Conservation (phyloP, 371 early-diverging fungal species). For the Chytridium lagenaria region DNA sequence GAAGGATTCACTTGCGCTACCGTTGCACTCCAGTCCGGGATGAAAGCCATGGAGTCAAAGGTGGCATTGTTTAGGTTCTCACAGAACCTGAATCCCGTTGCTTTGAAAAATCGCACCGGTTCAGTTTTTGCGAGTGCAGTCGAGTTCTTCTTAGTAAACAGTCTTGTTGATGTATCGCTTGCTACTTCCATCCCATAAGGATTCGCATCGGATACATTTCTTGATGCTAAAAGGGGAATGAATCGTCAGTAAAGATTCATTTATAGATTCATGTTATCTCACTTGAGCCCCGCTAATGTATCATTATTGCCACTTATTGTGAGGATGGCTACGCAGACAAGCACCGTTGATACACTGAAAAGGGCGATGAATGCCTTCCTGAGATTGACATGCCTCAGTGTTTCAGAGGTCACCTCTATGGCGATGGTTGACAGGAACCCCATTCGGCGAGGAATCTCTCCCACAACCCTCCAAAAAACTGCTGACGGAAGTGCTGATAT, state of each 20-base stretch:
- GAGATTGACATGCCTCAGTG: background rate
- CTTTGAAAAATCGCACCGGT: constrained; percentile 17
- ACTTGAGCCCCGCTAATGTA: background rate
- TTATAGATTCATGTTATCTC: background rate
- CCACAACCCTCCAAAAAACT: background rate
- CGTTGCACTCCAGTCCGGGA: constrained; percentile 27
- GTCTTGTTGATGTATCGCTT: background rate
- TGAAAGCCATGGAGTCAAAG: constrained; percentile 33
- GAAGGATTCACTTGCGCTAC: constrained; percentile 37
- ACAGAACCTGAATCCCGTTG: constrained; percentile 44
- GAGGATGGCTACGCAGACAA: background rate
- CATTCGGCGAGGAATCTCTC: background rate
- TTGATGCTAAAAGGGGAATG: background rate
- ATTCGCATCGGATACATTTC: background rate
- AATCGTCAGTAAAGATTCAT: background rate
- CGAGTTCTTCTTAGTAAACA: background rate
- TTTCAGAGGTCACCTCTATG: background rate
- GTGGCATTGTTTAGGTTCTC: constrained; percentile 42
- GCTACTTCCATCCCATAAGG: background rate
- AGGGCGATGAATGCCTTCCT: background rate
- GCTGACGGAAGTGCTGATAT: no score
- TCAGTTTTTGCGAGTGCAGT: background rate
- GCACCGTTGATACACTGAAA: background rate
- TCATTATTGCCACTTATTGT: background rate
- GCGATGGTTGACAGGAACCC: background rate